Base-by-base conservation (phyloP, 106 monocot species). In the Posidonia australis region DNA sequence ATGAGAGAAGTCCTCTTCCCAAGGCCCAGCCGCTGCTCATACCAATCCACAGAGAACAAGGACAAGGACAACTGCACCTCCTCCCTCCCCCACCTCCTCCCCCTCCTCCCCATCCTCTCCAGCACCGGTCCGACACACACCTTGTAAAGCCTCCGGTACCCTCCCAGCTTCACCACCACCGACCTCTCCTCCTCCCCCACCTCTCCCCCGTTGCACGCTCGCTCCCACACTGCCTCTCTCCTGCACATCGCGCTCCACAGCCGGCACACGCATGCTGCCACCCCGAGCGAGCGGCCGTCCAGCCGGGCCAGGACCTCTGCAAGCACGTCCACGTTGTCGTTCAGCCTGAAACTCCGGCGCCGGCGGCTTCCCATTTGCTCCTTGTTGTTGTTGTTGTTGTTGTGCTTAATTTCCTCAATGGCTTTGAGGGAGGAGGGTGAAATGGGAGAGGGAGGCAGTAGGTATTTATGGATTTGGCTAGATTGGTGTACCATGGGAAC, bases 261-360 rank as follows among this genome's bases (percentile, higher is more conserved):
- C 25, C 80, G 67, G 79, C 86, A 87, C 10, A 87, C 86, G 74
- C 80, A 75, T 9, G 83, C 77, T 2, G 86, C 80, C 55, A 58
- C 77, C 11, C 64, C 77, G 16, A 87, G 82, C 13, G 86, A 80
- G n/a, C 80, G 67, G 46, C 80, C 86, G 72, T 87, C 83, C 9
- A 87, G 77, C 53, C 77, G 71, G 31, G 59, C 11, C 28, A 87
- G 68, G 9, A 87, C 77, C 72, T 87, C 86, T 0, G 75, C 82
- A 3, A 87, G 69, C 11, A 87, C 60, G 80, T 87, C 86, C 17
- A 60, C 72, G 77, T 83, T 83, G 80, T 87, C 80, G 75, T 83
- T 87, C 27, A 87, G 31, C 13, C 14, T 63, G 80, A 53, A 28
- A 13, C 48, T 16, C 14, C 26, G 58, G 9, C 14, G 58, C 1